Percentiles rank a stretch among this genome's conserved stretches.
Conservation (phyloP, 805 yeast genomes). For the Sporopachydermia lactativora region DNA sequence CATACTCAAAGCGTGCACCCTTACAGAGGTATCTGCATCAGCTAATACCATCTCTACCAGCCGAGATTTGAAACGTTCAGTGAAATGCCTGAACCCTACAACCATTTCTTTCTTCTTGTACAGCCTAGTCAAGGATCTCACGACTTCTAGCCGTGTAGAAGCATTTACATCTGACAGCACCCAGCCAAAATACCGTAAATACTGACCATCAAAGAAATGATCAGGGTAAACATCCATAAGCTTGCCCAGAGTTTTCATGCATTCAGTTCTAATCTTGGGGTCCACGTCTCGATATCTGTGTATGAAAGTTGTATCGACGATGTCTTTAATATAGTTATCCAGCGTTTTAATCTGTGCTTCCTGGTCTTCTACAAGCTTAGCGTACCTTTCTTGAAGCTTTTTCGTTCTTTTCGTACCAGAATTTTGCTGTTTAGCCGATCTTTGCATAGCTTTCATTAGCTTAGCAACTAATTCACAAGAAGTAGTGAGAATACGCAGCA, state of each 20-base stretch:
- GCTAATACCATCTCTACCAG: conserved; percentile 45
- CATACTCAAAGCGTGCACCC: conserved; percentile 34
- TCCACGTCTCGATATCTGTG: conserved; percentile 77
- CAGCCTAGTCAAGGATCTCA: conserved; percentile 37
- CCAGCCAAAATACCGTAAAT: conserved; percentile 75
- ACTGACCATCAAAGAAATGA: conserved; percentile 51
- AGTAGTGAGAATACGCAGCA: conserved; percentile 45
- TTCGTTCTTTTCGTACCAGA: conserved; percentile 16
- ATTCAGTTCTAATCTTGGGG: conserved; percentile 53
- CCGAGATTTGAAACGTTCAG: conserved; percentile 56
- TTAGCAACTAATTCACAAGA: conserved; percentile 35
- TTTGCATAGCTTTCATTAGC: conserved; percentile 23
- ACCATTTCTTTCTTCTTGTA: conserved; percentile 30
- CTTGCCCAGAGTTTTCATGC: conserved; percentile 44
- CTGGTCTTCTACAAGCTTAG: conserved; percentile 32
- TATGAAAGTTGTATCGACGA: conserved; percentile 50
- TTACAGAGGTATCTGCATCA: conserved; percentile 43
- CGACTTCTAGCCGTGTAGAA: conserved; percentile 49
- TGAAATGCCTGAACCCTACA: conserved; percentile 64
- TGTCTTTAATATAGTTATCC: conserved; percentile 46
- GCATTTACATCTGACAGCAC: conserved; percentile 56
- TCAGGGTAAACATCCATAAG: conserved; percentile 70
- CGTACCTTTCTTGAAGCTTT: conserved; percentile 18
- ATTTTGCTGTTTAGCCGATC: conserved; percentile 24
- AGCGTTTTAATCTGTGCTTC: conserved; percentile 37